phyloP scores from a whole-genome alignment of 495 filamentous ascomycete species.

The Podospora didyma region DNA sequence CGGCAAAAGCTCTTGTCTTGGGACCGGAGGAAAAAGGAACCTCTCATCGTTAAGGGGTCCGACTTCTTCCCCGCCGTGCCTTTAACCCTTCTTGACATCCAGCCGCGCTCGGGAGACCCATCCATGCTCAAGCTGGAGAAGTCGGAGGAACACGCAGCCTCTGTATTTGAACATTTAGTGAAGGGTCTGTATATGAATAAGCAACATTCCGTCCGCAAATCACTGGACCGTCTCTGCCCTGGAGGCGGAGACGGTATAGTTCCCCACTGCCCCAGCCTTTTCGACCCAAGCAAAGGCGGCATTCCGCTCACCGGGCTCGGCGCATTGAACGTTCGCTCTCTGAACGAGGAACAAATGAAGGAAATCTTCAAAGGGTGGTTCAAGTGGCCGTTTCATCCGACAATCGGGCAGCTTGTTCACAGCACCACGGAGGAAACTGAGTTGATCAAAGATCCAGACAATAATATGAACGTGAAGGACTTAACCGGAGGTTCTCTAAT shows the following conservation, averaged over 20 bases:
- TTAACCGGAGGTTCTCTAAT: too few species aligned
- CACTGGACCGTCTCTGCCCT: slow-evolving; percentile 26
- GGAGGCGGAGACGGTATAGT: slow-evolving; percentile 43
- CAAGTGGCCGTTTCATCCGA: slow-evolving; percentile 57
- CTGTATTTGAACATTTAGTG: slow-evolving; percentile 37
- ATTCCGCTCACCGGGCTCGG: slow-evolving; percentile 21
- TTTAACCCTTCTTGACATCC: slow-evolving; percentile 41
- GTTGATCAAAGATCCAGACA: background rate
- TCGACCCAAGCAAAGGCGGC: slow-evolving; percentile 39
- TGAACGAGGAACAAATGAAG: slow-evolving; percentile 44
- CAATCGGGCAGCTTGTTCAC: slow-evolving; percentile 31
- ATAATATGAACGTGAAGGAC: background rate
- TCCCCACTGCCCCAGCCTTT: slow-evolving; percentile 33
- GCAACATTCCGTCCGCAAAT: slow-evolving; percentile 13
- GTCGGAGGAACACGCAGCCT: slow-evolving; percentile 21
- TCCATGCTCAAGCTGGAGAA: too few species aligned
- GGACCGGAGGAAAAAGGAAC: slow-evolving; percentile 57
- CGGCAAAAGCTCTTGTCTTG: slow-evolving; percentile 47
- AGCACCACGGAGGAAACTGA: background rate
- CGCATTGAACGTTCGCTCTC: slow-evolving; percentile 33
- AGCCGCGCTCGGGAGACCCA: slow-evolving; percentile 21
- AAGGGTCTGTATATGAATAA: slow-evolving; percentile 13
- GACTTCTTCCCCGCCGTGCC: slow-evolving; percentile 55
- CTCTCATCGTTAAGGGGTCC: slow-evolving; percentile 40
- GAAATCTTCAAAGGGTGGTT: slow-evolving; percentile 50